Evolutionary conservation across 2,329 filamentous ascomycete species (phyloP), one percentile per base, ranked within the genome.

Genomic region (Arachnomyces sp.): DNA sequence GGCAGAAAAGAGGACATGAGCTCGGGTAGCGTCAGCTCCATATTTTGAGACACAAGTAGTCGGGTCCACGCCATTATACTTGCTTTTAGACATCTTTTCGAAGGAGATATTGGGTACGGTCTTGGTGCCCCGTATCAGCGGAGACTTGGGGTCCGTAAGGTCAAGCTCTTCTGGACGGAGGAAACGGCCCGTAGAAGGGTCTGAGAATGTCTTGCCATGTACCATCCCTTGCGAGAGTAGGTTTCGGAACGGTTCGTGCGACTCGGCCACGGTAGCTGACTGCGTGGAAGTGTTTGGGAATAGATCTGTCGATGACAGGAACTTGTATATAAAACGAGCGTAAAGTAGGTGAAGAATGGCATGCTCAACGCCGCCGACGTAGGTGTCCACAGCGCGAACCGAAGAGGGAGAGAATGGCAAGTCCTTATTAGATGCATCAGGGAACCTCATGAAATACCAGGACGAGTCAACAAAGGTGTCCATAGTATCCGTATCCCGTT

Each of bases 81-180:
- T 95, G 53, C 86, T 93, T 65, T 95, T 95, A 30, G 85, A 92
- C 88, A 95, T 95, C 59, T 95, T 95, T 60, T 94, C 87, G 52
- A 76, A 94, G 1, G 77, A 80, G 13, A 87, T 63, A 18, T 68
- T 74, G 1, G 83, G 78, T 0, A 56, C 53, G 35, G 74, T 63
- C 3, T 78, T 77, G 0, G 78, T 84, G 0, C 73, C 71, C 13
- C 70, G 70, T n/a, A 92, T 74, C 39, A 70, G 68, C 1, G 84
- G 84, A 9, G 66, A 64, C 0, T 68, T 63, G 0, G 74, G 67
- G 31, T 75, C 70, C 3, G 68, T 71, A 3, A 82, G 52, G 47
- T 89, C 80, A 11, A 94, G 71, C 59, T 94, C 86, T 12, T 80
- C 73, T 0, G 84, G 84, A 46, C 78, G 82, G 16, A 95, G 68